Base-by-base conservation (phyloP, 73 alveolate species). In the Uronychia setigera region DNA sequence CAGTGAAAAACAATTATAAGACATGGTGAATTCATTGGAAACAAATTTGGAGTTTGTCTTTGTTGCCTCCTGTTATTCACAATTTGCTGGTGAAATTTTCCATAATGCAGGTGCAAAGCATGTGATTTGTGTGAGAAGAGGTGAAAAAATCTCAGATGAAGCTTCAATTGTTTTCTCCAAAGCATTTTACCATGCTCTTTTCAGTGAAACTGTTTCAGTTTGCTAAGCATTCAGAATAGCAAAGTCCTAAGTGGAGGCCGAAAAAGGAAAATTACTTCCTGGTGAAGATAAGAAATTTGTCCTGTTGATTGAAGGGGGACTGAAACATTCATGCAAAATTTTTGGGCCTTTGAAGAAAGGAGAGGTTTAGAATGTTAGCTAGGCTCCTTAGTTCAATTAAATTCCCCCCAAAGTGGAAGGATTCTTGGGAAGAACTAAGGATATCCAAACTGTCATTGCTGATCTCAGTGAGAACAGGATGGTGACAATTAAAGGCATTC, bases 81-180 rank as follows among this genome's bases (percentile, higher is more conserved):
- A 91, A 78, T 87, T 87, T 78, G 93, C 93, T 30, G 96, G 96
- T 5, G 93, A 87, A 34, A 86, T 91, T 19, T 91, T 91, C 77
- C 81, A 67, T 35, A 82, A 91, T 59, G 93, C 93, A 32, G 96
- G 96, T 26, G 96, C 93, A 0, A 91, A 91, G 90, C 96, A 91
- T 77, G 96, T 91, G 29, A 91, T 91, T 0, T 86, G 93, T 74
- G 90, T 91, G 28, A 31, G 60, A 27, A 57, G 81, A 34, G 88
- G 87, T 0, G 85, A 79, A 32, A 26, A 81, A 67, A 87, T 91
- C 25, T 58, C 87, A 0, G 96, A 91, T 82, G 90, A 91, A 59
- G 93, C 96, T 13, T 28, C 89, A 0, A 86, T 91, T n/a, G 29
- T 30, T 25, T 91, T 91, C 35, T 33, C 91, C 30, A 82, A 87